phyloP scores from a whole-genome alignment of 148 eudicot genomes.

The Camellia granthamiana region DNA sequence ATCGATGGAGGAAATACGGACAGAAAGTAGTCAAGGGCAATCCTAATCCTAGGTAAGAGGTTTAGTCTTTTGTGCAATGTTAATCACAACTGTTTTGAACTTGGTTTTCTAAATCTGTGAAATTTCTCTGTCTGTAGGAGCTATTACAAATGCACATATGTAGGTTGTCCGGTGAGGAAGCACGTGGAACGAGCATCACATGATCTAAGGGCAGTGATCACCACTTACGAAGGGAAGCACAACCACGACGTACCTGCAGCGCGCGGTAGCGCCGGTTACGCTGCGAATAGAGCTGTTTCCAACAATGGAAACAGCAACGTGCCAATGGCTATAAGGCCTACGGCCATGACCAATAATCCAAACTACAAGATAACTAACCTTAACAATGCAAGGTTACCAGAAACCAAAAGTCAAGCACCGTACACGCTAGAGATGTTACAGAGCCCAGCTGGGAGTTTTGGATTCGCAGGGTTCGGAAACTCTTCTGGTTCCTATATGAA shows the following conservation, averaged over 20 bases:
- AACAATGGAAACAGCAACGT: slow-evolving; percentile 16
- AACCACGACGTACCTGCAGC: slow-evolving; percentile 81
- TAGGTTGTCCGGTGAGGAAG: slow-evolving; percentile 73
- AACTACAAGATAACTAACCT: slow-evolving; percentile 13
- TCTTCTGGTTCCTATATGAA: slow-evolving; percentile 26
- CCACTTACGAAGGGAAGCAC: slow-evolving; percentile 79
- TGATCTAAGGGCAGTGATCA: slow-evolving; percentile 63
- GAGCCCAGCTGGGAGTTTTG: slow-evolving; percentile 28
- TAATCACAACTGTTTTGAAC: background rate
- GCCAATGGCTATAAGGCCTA: slow-evolving; percentile 52
- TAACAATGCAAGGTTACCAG: slow-evolving; percentile 15
- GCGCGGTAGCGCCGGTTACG: slow-evolving; percentile 62
- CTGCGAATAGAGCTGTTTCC: slow-evolving; percentile 22
- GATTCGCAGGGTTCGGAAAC: slow-evolving; percentile 45
- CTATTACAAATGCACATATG: slow-evolving; percentile 78
- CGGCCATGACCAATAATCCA: slow-evolving; percentile 22
- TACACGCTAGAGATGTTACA: slow-evolving; percentile 55
- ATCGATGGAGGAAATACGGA: slow-evolving; percentile 80
- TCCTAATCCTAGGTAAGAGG: slow-evolving; percentile 69
- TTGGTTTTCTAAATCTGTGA: background rate
- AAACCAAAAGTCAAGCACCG: slow-evolving; percentile 34
- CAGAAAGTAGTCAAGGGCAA: slow-evolving; percentile 90
- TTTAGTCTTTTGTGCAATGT: background rate
- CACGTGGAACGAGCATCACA: slow-evolving; percentile 81
- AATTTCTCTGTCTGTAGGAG: slow-evolving; percentile 44